Percentiles rank a stretch among this genome's conserved stretches.
Conservation (phyloP, 768 basidiomycete species). For the Tephrocybe rancida region DNA sequence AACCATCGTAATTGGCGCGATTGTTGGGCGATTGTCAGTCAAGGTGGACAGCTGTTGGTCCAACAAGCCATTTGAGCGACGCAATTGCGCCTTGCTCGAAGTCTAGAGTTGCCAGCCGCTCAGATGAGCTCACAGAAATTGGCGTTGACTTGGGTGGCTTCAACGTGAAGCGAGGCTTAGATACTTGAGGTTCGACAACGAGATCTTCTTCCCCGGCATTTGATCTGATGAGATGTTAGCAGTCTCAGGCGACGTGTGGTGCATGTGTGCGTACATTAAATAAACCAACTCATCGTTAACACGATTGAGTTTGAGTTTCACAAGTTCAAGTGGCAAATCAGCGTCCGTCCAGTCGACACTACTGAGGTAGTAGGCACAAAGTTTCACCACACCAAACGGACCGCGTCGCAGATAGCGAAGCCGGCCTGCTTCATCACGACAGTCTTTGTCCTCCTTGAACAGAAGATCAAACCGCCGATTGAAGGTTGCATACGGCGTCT, state of each 20-base stretch:
- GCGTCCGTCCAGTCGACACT: constrained; percentile 4
- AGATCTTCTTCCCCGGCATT: constrained; percentile 6
- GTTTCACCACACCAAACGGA: background rate
- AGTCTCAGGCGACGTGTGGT: background rate
- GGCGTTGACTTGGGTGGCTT: too few relatives aligned
- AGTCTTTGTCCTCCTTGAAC: background rate
- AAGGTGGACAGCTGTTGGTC: too few relatives aligned
- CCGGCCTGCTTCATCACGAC: background rate
- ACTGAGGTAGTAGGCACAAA: constrained; percentile 2
- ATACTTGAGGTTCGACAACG: background rate
- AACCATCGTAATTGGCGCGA: too few relatives aligned
- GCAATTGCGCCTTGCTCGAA: too few relatives aligned
- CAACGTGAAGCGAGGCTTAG: background rate
- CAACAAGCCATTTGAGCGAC: too few relatives aligned
- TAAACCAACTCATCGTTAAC: background rate
- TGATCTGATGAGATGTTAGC: background rate
- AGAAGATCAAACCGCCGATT: background rate
- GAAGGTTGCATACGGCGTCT: background rate
- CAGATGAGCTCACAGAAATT: too few relatives aligned
- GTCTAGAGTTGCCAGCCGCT: too few relatives aligned
- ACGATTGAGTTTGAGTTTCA: constrained; percentile 8
- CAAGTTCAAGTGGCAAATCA: constrained; percentile 8
- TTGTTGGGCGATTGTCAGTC: too few relatives aligned
- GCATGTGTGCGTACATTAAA: background rate
- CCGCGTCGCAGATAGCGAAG: constrained; percentile 1